Evolutionary conservation across 2,329 filamentous ascomycete genomes (phyloP).

Genomic region (Metarhizium robertsii): DNA sequence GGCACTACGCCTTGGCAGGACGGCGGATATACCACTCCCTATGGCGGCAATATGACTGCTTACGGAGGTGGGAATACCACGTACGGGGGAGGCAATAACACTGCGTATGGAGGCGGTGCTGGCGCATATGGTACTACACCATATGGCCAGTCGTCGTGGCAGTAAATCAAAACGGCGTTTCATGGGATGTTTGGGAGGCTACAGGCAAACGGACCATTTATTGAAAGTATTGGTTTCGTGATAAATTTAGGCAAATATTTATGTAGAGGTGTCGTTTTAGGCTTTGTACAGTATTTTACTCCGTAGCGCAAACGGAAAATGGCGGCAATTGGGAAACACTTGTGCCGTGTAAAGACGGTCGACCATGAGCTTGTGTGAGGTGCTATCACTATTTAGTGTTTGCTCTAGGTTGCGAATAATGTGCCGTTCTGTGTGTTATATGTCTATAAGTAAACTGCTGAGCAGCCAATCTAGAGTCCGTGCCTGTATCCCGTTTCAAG

Average conservation of each 20-base stretch:
- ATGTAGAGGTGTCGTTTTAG: background rate
- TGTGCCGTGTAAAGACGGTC: background rate
- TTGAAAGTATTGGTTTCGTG: background rate
- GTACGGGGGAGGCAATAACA: slow-evolving; percentile 56
- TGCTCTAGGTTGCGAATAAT: too few relatives aligned
- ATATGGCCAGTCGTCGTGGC: slow-evolving; percentile 42
- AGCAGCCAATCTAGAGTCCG: background rate
- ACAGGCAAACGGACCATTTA: background rate
- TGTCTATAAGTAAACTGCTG: background rate
- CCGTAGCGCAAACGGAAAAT: background rate
- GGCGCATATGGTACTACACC: slow-evolving; percentile 36
- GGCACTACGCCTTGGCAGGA: slow-evolving; percentile 47
- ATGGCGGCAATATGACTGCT: slow-evolving; percentile 48
- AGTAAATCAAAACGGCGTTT: slow-evolving; percentile 17
- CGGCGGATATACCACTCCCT: slow-evolving; percentile 62
- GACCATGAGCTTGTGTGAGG: background rate
- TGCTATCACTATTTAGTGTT: background rate
- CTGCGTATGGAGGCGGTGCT: slow-evolving; percentile 52
- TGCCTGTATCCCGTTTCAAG: background rate
- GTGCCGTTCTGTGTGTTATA: background rate
- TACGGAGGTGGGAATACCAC: slow-evolving; percentile 60
- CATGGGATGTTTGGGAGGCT: background rate
- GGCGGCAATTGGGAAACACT: background rate
- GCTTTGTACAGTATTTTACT: slow-evolving; percentile 4
- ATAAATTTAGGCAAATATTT: slow-evolving; percentile 1